Conservation (phyloP, 2,329 filamentous ascomycete species). For the Cladosporium halotolerans region DNA sequence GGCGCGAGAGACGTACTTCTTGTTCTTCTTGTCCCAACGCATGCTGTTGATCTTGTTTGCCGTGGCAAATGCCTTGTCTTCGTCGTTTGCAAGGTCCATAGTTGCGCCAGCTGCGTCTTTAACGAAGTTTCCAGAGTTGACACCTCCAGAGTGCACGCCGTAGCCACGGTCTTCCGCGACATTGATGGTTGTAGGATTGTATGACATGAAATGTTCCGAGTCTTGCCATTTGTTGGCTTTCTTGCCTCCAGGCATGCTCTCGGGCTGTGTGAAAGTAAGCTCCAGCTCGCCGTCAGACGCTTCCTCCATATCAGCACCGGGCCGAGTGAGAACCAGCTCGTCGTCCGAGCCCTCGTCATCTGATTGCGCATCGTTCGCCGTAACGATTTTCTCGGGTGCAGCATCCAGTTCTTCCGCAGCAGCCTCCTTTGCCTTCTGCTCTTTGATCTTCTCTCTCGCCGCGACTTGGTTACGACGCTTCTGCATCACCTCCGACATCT, state of each 20-base stretch:
- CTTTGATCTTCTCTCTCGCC: slow-evolving; percentile 37
- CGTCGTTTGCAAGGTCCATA: slow-evolving; percentile 91
- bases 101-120: slow-evolving; percentile 78
- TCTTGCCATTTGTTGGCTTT: slow-evolving; percentile 61
- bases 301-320: slow-evolving; percentile 34
- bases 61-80: slow-evolving; percentile 73
- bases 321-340: slow-evolving; percentile 30
- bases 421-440: slow-evolving; percentile 31
- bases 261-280: slow-evolving; percentile 41
- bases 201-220: slow-evolving; percentile 91
- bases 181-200: slow-evolving; percentile 75
- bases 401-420: slow-evolving; percentile 7
- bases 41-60: slow-evolving; percentile 63
- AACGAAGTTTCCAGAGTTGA: slow-evolving; percentile 65
- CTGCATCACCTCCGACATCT: slow-evolving; percentile 71
- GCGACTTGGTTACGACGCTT: slow-evolving; percentile 64
- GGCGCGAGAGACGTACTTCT: slow-evolving; percentile 84
- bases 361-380: slow-evolving; percentile 31
- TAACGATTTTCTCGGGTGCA: background rate
- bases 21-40: slow-evolving; percentile 95
- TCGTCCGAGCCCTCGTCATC: slow-evolving; percentile 35
- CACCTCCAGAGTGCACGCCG: slow-evolving; percentile 74
- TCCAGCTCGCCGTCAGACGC: slow-evolving; percentile 50
- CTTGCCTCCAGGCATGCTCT: slow-evolving; percentile 15
- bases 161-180: slow-evolving; percentile 86